Evolutionary conservation across 2,329 filamentous ascomycete genomes (phyloP), one percentile per base, ranked within the genome.

Genomic region (Alternaria panax): DNA sequence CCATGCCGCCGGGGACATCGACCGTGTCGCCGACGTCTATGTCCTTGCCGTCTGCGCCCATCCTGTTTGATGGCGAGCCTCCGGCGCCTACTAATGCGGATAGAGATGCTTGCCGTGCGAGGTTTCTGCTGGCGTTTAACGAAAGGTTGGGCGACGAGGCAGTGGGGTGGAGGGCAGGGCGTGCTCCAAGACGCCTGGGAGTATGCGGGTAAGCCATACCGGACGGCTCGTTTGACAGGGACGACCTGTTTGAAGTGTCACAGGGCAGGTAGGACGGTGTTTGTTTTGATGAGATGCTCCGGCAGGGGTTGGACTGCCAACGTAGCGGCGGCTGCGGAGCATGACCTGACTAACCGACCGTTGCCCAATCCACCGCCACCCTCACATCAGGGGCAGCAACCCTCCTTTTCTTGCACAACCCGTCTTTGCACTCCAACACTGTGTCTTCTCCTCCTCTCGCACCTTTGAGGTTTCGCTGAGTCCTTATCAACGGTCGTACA

Each of bases 1-100:
- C 84, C 93, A 99, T 97, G 76, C 90, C 92, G 41, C 95, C 95
- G 2, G 94, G 93, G 46, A 97, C 94, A 68, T 97, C 93, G 63
- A 97, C 94, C 32, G 84, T 78, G 75, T 97, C 94, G 66, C 94
- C 94, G 40, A 95, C 84, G 64, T 88, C 85, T 61, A 96, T 81
- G 42, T 87, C 84, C 24, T 75, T 79, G 40, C 74, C 81, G 67
- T 82, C 79, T 57, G 76, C 77, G 59, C 72, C 78, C 84, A 80
- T 81, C 57, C 70, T 80, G 72, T 73, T 75, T 7, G 75, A 70
- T 25, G 77, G 74, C 12, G 78, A 78, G 41, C 70, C 69, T 25
- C 80, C 86, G 51, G 67, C 73, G 38, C 78, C 81, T 51, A 88
- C 91, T 65, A 93, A 84, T 48, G 90, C 87, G 62, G 88, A 89